Percentiles rank a stretch among this genome's conserved stretches.
phyloP scores from a whole-genome alignment of 2,329 filamentous ascomycete genomes.

The Metarhizium robertsii region DNA sequence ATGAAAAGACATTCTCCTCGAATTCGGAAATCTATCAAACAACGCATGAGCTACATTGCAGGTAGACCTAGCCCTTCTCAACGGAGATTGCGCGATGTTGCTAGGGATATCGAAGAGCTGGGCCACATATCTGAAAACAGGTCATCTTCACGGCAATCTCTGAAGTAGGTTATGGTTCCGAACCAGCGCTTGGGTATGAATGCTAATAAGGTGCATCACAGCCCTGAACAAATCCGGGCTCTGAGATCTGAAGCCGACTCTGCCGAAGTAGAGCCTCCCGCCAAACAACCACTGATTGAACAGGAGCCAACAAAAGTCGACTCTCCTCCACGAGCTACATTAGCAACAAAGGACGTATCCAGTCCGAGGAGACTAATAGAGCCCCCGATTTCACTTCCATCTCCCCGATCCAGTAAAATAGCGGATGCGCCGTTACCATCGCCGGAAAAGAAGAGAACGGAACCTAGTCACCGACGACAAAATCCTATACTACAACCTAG shows the following conservation, averaged over 20 bases:
- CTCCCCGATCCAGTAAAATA: conserved; percentile 16
- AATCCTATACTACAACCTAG: neutral
- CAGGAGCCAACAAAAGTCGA: conserved; percentile 45
- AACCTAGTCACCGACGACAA: neutral
- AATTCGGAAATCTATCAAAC: conserved; percentile 30
- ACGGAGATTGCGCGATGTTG: conserved; percentile 46
- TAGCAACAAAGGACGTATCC: conserved; percentile 6
- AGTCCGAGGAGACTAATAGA: conserved; percentile 18
- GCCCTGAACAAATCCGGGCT: conserved; percentile 54
- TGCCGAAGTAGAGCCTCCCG: conserved; percentile 58
- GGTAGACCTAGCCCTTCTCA: conserved; percentile 40
- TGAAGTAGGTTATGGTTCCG: conserved; percentile 44
- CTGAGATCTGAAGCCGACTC: conserved; percentile 45
- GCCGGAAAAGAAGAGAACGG: conserved; percentile 18
- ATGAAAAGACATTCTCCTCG: conserved; percentile 35
- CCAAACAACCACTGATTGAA: conserved; percentile 49
- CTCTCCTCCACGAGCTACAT: conserved; percentile 27
- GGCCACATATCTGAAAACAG: conserved; percentile 60
- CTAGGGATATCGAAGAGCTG: conserved; percentile 41
- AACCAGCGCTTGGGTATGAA: neutral
- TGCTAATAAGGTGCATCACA: conserved; percentile 26
- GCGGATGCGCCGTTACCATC: conserved; percentile 10
- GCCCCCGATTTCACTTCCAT: conserved; percentile 21
- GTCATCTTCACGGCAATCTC: conserved; percentile 54
- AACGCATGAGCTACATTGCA: conserved; percentile 30